These are phyloP conservation scores for Carex sylvatica DNA, from an alignment of 202 grass and related monocot genomes.

Conservation along the genomic window DNA sequence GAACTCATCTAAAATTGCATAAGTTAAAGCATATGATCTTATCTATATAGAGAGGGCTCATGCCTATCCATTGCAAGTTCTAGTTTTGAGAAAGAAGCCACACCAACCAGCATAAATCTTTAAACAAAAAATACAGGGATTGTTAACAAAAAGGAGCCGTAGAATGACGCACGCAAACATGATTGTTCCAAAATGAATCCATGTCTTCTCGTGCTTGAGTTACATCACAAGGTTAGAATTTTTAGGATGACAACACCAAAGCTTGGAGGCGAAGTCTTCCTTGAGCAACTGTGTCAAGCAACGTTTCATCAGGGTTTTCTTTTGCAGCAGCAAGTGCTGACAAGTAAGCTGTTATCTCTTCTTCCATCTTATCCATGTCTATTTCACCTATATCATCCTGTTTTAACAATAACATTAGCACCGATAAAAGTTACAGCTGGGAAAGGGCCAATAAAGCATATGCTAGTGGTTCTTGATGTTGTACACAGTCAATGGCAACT, in stretches of 20 bases:
- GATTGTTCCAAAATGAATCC: not conserved
- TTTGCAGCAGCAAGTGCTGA: slow-evolving; percentile 70
- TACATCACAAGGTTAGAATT: slow-evolving; percentile 9
- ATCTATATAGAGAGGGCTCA: not conserved
- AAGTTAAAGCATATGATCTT: not conserved
- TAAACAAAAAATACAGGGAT: slow-evolving; percentile 23
- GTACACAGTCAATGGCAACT: not conserved
- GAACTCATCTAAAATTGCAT: not conserved
- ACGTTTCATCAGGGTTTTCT: slow-evolving; percentile 77
- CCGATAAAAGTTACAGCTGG: not conserved
- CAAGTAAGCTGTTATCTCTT: slow-evolving; percentile 57
- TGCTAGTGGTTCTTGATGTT: not conserved
- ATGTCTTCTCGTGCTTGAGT: not conserved
- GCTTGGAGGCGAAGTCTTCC: slow-evolving; percentile 77
- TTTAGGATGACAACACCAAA: slow-evolving; percentile 45
- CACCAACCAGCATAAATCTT: slow-evolving; percentile 22
- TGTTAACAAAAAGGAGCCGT: slow-evolving; percentile 28
- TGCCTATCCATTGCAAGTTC: not conserved
- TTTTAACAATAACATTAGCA: not conserved
- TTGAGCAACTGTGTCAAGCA: slow-evolving; percentile 49
- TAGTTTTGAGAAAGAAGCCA: not conserved
- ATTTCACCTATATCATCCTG: slow-evolving; percentile 45
- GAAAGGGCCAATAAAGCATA: not conserved
- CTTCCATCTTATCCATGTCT: slow-evolving; percentile 59
- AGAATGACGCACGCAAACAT: slow-evolving; percentile 3